Evolutionary conservation across 208 protist genomes (phyloP).

Genomic region (Leishmania lainsoni): DNA sequence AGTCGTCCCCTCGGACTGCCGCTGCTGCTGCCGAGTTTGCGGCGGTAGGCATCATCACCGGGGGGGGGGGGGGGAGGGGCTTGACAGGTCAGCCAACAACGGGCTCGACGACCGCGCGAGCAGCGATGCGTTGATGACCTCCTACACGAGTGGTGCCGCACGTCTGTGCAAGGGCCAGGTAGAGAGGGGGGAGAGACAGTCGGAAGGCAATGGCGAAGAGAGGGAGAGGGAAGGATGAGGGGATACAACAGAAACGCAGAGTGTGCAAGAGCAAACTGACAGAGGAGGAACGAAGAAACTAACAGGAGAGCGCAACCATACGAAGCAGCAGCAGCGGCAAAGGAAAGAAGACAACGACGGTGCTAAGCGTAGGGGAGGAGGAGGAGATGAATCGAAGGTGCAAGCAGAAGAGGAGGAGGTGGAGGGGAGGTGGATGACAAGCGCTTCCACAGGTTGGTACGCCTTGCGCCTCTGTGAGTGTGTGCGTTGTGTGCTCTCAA

Average conservation of each 20-base stretch:
- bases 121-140: not conserved
- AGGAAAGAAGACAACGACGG: not conserved
- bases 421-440: not conserved
- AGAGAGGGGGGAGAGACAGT: not conserved
- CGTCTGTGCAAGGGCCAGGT: not conserved
- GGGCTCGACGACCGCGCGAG: not conserved
- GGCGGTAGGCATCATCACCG: not conserved
- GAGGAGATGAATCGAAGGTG: not conserved
- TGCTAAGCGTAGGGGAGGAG: not conserved
- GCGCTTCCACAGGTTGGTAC: not conserved
- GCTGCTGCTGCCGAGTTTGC: not conserved
- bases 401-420: not conserved
- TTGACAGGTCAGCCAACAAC: not conserved
- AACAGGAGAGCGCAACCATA: not conserved
- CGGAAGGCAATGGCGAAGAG: not conserved
- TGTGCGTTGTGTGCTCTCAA: not conserved
- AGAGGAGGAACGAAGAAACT: not conserved
- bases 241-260: not conserved
- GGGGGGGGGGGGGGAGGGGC: no score
- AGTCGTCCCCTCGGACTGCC: not conserved
- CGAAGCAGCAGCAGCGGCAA: not conserved
- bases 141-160: not conserved
- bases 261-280: not conserved
- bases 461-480: not conserved
- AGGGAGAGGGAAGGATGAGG: not conserved